Evolutionary conservation across 192 early-diverging fungal species (phyloP), one percentile per base, ranked within the genome.

Genomic region (Linnemannia exigua): DNA sequence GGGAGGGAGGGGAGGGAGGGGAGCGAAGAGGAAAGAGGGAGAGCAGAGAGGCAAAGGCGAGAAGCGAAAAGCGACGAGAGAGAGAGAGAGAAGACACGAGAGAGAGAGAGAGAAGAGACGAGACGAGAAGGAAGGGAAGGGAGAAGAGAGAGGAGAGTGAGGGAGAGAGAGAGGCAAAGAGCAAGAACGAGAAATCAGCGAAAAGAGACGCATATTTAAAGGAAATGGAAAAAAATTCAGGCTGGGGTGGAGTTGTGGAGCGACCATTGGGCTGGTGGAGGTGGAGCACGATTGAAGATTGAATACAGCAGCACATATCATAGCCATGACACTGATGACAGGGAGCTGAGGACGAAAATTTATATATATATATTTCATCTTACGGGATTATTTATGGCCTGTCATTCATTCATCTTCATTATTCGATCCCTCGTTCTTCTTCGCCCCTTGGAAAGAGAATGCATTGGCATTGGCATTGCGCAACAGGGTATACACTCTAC

Each of bases 231-330:
- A 31, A 14, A 31, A 16, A 25, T 28, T 6, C 12, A 63, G 58
- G 58, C 58, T 63, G 58, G 28, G 58, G 58, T 63, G 58, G 58
- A 63, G 58, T 63, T 63, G 58, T 63, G 58, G 58, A 63, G 25
- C 28, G 58, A 63, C 58, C 58, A 63, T 63, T 28, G 58, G 58
- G 58, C 58, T 63, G 58, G 58, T 63, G 25, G 28, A 25, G 58
- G n/a, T 3, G 58, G 50, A 31, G 54, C 14, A 31, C 0, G 28
- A 2, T 63, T 31, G 28, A 33, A 25, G 3, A 63, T 12, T 61
- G 58, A 61, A 61, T 28, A 31, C 3, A 14, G 1, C 8, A 31
- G n/a, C n/a, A n/a, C n/a, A n/a, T n/a, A n/a, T n/a, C n/a, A n/a
- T n/a, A n/a, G n/a, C n/a, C n/a, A n/a, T n/a, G n/a, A n/a, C n/a